Conservation (phyloP, 2,329 filamentous ascomycete genomes). For the Ophiostoma himal-ulmi region DNA sequence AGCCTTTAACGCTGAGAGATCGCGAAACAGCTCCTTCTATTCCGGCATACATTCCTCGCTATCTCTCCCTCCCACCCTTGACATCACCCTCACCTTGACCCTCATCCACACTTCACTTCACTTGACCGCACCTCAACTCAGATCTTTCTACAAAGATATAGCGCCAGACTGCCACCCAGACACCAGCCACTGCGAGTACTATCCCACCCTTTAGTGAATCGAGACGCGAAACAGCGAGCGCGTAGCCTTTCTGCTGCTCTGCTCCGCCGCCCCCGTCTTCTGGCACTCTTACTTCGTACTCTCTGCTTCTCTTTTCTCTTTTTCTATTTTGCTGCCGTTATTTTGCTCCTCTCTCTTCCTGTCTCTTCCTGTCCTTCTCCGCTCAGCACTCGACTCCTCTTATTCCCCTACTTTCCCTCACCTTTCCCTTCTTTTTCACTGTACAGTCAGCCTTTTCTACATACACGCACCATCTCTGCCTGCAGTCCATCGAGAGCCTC, state of each 20-base stretch:
- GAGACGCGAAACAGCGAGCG: conserved; percentile 21
- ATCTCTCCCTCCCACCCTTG: background rate
- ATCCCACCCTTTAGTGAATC: background rate
- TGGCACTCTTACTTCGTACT: background rate
- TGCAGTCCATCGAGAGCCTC: conserved; percentile 12
- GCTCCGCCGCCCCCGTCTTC: background rate
- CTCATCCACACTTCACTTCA: background rate
- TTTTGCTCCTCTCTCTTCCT: conserved; percentile 4
- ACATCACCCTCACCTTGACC: background rate
- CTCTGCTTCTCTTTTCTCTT: background rate
- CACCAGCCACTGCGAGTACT: background rate
- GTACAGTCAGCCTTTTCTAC: conserved; percentile 1
- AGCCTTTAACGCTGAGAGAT: background rate
- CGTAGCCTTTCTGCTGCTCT: conserved; percentile 16
- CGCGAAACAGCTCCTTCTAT: background rate
- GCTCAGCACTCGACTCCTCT: conserved; percentile 4
- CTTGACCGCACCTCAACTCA: too few relatives aligned
- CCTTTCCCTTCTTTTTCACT: conserved; percentile 3
- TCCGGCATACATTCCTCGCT: background rate
- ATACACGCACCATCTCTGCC: conserved; percentile 6
- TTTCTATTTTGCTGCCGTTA: conserved; percentile 8
- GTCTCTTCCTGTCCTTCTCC: background rate
- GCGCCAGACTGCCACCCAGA: background rate
- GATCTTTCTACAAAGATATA: background rate
- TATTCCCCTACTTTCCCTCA: background rate